A percentile compares a stretch with the other conserved stretches of the same genome.
phyloP scores from a whole-genome alignment of 139 green algal species.

The Coelastrella sp. region DNA sequence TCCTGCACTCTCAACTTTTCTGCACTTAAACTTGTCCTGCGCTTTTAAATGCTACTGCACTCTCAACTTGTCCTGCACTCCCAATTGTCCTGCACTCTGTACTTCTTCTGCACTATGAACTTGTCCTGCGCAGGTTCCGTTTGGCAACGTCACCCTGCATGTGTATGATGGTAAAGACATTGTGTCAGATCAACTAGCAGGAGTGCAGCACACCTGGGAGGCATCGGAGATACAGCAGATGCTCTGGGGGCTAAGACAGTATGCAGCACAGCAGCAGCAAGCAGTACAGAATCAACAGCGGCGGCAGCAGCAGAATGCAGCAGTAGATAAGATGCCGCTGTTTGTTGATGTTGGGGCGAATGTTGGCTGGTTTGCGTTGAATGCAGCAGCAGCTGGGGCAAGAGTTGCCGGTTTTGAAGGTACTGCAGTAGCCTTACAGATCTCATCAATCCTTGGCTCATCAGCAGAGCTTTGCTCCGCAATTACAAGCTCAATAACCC shows the following conservation, averaged over 20 bases:
- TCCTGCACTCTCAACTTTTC: too few relatives aligned
- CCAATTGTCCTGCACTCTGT: too few relatives aligned
- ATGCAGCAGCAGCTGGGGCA: conserved; percentile 41
- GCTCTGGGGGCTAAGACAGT: conserved; percentile 31
- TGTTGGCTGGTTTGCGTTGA: conserved; percentile 45
- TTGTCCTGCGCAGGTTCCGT: neutral
- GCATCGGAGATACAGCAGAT: conserved; percentile 13
- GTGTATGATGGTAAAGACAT: conserved; percentile 36
- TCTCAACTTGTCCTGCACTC: too few relatives aligned
- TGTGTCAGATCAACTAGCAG: conserved; percentile 8
- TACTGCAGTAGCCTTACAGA: neutral
- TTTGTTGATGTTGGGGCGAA: conserved; percentile 32
- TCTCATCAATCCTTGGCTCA: too few relatives aligned
- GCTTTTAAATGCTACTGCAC: too few relatives aligned
- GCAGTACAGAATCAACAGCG: neutral
- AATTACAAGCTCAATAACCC: too few relatives aligned
- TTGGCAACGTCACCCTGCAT: conserved; percentile 8
- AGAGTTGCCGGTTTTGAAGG: conserved; percentile 49
- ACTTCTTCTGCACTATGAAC: too few relatives aligned
- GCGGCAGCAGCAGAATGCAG: neutral
- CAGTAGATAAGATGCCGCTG: neutral
- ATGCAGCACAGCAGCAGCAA: conserved; percentile 4
- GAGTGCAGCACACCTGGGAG: conserved; percentile 19
- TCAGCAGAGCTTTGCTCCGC: too few relatives aligned
- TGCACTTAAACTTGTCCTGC: too few relatives aligned